Base-by-base conservation (phyloP, 2,329 filamentous ascomycete species). In the Pseudocercospora musae region DNA sequence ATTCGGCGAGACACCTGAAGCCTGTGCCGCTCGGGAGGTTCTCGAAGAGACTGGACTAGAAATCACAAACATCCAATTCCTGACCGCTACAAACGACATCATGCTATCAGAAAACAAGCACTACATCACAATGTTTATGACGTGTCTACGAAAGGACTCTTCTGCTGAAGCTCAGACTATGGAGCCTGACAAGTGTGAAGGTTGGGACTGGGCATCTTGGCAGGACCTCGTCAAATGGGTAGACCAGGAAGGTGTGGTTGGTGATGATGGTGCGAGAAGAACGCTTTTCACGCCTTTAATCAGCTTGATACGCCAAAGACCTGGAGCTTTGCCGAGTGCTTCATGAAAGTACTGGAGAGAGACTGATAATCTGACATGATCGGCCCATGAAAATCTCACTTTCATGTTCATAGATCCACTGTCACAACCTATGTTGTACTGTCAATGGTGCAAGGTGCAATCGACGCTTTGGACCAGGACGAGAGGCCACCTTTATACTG, bases 41-140 rank as follows among this genome's bases (percentile, higher is more conserved):
- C 71, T 85, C 0, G 90, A 94, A 72, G 90, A 94, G 71, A 91
- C 90, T 0, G 88, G 84, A 0, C 79, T 92, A 0, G 69, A 75
- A 0, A 79, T 92, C 1, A 78, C 74, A 1, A 79, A 82, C 6
- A 54, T 84, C 4, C 79, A 78, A 50, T 81, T 89, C 42, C 66
- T 88, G 0, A 84, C 82, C 0, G 82, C 85, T 0, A 91, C 88
- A 4, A 91, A 92, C 71, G 86, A 88, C 68, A 72, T 89, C 0
- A 90, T 92, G 72, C 70, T 75, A 1, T 70, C 72, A 0, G 81
- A 83, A n/a, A 76, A 75, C 0, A 90, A 87, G 74, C 90, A 94
- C 72, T 94, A 93, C 70, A 80, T 92, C 56, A 93, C 90, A 0
- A 74, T 92, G 2, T 92, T 90, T 67, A 84, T 91, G 64, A 77